A percentile compares a stretch with the other conserved stretches of the same genome.
Evolutionary conservation across 345 rosid genomes (phyloP).

Genomic region (Syzygium aqueum): DNA sequence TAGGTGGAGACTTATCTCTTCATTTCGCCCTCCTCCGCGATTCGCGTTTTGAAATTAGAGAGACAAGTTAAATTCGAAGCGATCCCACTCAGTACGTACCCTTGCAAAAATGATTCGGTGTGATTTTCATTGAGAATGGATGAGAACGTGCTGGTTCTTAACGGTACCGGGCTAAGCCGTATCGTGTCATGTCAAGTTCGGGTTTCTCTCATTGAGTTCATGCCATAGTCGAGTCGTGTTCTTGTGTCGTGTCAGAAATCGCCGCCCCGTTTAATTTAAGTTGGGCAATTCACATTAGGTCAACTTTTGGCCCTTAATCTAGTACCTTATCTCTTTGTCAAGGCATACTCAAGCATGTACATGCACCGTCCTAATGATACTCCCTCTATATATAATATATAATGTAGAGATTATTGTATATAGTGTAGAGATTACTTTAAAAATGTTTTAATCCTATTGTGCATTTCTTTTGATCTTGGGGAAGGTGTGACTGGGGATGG

Average conservation of each 20-base stretch:
- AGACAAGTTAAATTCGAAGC: background rate
- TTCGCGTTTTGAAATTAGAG: background rate
- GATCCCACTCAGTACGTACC: background rate
- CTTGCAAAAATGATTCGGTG: background rate
- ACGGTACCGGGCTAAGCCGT: background rate
- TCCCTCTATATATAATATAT: background rate
- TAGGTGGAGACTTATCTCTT: background rate
- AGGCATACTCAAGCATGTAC: background rate
- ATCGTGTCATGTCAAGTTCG: background rate
- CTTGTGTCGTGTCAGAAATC: background rate
- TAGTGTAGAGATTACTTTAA: background rate
- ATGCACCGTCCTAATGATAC: background rate
- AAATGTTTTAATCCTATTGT: background rate
- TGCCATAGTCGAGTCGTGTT: background rate
- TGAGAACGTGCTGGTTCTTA: accelerated
- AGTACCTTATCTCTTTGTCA: background rate
- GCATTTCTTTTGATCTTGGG: background rate
- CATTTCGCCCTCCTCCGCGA: background rate
- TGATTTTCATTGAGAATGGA: background rate
- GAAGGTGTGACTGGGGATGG: background rate
- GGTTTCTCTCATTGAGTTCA: background rate
- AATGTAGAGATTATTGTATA: background rate
- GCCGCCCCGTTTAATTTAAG: background rate
- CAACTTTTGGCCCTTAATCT: background rate
- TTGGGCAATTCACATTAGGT: background rate